These are phyloP conservation scores for Exophiala viscosa DNA, from an alignment of 2,329 filamentous ascomycete genomes.

Conservation along the genomic window DNA sequence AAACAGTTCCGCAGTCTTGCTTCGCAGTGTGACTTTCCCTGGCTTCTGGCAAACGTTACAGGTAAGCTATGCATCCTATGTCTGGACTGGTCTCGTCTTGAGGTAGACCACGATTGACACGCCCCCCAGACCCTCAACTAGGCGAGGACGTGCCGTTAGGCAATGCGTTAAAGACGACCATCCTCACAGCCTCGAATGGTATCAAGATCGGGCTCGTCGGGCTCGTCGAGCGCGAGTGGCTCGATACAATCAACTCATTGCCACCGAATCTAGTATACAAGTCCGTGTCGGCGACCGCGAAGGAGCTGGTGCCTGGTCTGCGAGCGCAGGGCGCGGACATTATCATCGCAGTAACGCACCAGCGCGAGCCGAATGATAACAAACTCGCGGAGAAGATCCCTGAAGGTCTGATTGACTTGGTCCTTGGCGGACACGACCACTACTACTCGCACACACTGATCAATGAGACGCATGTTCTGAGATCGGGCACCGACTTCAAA, in stretches of 20 bases:
- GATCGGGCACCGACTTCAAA: conserved; percentile 88
- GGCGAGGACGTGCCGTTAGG: conserved; percentile 72
- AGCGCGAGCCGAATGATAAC: conserved; percentile 83
- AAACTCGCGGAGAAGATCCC: conserved; percentile 72
- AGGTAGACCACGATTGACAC: conserved; percentile 79
- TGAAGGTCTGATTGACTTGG: conserved; percentile 72
- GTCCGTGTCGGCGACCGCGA: conserved; percentile 71
- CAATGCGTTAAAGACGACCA: conserved; percentile 68
- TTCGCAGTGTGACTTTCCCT: conserved; percentile 75
- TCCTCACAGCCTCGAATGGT: conserved; percentile 76
- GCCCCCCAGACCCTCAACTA: conserved; percentile 67
- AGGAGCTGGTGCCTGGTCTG: conserved; percentile 68
- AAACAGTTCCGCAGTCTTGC: conserved; percentile 71
- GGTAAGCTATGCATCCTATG: conserved; percentile 3
- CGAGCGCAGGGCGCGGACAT: conserved; percentile 76
- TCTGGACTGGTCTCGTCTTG: conserved; percentile 24
- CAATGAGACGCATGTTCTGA: conserved; percentile 77
- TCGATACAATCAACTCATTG: conserved; percentile 81
- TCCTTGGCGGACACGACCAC: conserved; percentile 86
- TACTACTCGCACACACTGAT: conserved; percentile 75
- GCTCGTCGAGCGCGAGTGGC: conserved; percentile 81
- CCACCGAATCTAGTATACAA: conserved; percentile 79
- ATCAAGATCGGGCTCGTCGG: conserved; percentile 83
- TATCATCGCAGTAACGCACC: conserved; percentile 76
- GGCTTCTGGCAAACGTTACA: conserved; percentile 78